A percentile compares a stretch with the other conserved stretches of the same genome.
Evolutionary conservation across 352 stramenopile species (phyloP).

Genomic region (Aphanomyces astaci): DNA sequence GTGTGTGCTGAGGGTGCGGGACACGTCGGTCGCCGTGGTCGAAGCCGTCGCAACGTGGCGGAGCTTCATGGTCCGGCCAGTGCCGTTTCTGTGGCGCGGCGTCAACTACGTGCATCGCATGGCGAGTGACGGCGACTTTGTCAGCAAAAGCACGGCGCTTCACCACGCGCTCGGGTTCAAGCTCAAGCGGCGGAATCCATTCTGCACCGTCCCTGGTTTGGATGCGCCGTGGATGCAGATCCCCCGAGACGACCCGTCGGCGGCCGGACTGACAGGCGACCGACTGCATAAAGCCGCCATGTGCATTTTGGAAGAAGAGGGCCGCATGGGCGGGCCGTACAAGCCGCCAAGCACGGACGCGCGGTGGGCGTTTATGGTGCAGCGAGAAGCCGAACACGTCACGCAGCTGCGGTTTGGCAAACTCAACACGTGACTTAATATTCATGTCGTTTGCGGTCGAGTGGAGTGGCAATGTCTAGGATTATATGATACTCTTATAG

Average conservation of each 20-base stretch:
- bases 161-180: slow-evolving; percentile 45
- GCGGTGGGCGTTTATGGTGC: slow-evolving; percentile 44
- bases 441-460: too few relatives aligned
- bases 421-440: too few relatives aligned
- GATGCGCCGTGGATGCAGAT: slow-evolving; percentile 31
- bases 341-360: slow-evolving; percentile 29
- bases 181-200: slow-evolving; percentile 52
- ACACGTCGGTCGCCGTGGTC: slow-evolving; percentile 42
- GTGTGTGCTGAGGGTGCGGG: slow-evolving; percentile 38
- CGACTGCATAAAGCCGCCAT: slow-evolving; percentile 36
- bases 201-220: slow-evolving; percentile 59
- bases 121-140: slow-evolving; percentile 56
- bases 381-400: slow-evolving; percentile 43
- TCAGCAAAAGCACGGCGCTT: slow-evolving; percentile 55
- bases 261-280: neutral
- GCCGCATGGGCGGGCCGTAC: slow-evolving; percentile 35
- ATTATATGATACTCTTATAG: too few relatives aligned
- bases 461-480: too few relatives aligned
- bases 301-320: slow-evolving; percentile 47
- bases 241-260: neutral
- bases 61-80: slow-evolving; percentile 43
- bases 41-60: slow-evolving; percentile 54
- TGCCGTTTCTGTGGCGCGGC: slow-evolving; percentile 52
- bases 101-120: slow-evolving; percentile 67
- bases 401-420: slow-evolving; percentile 11